A percentile compares a stretch with the other conserved stretches of the same genome.
Conservation (phyloP, 495 filamentous ascomycete genomes). For the Aspergillus sclerotioniger region DNA sequence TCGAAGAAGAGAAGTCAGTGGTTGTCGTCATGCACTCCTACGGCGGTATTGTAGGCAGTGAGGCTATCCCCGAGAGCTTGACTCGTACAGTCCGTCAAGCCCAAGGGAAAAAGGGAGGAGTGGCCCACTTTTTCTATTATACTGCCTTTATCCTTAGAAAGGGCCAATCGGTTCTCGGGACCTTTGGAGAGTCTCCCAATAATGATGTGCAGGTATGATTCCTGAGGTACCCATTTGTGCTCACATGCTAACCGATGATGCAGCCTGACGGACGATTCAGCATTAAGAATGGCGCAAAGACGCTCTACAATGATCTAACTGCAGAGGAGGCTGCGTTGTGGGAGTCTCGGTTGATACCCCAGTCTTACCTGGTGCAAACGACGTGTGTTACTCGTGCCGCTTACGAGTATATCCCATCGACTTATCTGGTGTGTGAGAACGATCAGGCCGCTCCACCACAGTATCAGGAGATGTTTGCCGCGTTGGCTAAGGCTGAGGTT, state of each 20-base stretch:
- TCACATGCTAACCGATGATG: background rate
- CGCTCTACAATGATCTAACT: constrained; percentile 10
- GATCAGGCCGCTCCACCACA: constrained; percentile 4
- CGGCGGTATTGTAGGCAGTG: constrained; percentile 7
- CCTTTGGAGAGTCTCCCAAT: constrained; percentile 12
- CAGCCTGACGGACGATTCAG: constrained; percentile 5
- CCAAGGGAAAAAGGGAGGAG: constrained; percentile 2
- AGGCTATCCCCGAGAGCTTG: constrained; percentile 7
- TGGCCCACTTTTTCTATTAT: constrained; percentile 9
- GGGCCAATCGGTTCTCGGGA: constrained; percentile 3
- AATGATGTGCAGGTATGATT: constrained; percentile 1
- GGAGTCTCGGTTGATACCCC: constrained; percentile 11
- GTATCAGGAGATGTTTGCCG: constrained; percentile 11
- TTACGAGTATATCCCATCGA: constrained; percentile 11
- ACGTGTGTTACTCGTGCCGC: constrained; percentile 5
- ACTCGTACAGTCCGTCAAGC: constrained; percentile 1
- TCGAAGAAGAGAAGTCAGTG: constrained; percentile 6
- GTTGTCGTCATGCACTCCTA: constrained; percentile 12
- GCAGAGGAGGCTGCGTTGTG: constrained; percentile 1
- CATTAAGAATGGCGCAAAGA: constrained; percentile 8
- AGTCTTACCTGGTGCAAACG: constrained; percentile 9
- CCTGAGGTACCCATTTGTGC: background rate
- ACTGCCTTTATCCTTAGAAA: background rate
- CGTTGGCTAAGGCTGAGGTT: constrained; percentile 5
- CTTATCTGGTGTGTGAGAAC: constrained; percentile 12